Evolutionary conservation across 2,329 filamentous ascomycete genomes (phyloP), one percentile per base, ranked within the genome.

Genomic region (Fusarium siculi): DNA sequence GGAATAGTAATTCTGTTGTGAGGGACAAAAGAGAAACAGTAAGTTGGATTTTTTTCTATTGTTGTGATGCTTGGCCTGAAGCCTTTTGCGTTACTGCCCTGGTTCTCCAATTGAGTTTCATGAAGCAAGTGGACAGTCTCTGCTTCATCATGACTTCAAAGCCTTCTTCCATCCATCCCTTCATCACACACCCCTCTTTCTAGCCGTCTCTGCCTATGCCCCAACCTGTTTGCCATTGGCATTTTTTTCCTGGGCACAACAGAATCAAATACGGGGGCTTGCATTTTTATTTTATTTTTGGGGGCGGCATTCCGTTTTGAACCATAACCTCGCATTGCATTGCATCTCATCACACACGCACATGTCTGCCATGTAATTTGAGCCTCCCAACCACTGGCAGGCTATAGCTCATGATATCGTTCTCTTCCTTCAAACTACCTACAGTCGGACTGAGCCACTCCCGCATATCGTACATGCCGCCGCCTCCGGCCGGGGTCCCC

Each of bases 401-500:
- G 25, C 44, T 47, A 25, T 25, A 74, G 58, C 63, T 61, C 71
- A 65, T 72, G 67, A 74, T 68, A 74, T 68, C 49, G 56, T 71
- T 43, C 37, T 55, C 43, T 36, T 54, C 55, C 44, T 50, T 61
- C 62, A 50, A 50, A n/a, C 46, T 62, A 55, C 60, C 42, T 52
- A 50, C 49, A 40, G 40, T 74, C 52, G 61, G 68, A 66, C 58
- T 74, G 72, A 74, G 72, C 72, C 72, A 74, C 72, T 74, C 72
- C 72, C 72, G 72, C 65, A 74, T 67, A 73, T 70, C 72, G 72
- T 55, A 74, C 72, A 74, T 72, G 58, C 60, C 67, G 63, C 68
- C 40, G 46, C 50, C 62, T 65, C 57, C 54, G 47, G 57, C 72
- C 55, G 36, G 68, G 60, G 56, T 21, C 60, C 42, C 68, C 68